phyloP scores from a whole-genome alignment of 352 stramenopile species.

The Phytophthora kernoviae region DNA sequence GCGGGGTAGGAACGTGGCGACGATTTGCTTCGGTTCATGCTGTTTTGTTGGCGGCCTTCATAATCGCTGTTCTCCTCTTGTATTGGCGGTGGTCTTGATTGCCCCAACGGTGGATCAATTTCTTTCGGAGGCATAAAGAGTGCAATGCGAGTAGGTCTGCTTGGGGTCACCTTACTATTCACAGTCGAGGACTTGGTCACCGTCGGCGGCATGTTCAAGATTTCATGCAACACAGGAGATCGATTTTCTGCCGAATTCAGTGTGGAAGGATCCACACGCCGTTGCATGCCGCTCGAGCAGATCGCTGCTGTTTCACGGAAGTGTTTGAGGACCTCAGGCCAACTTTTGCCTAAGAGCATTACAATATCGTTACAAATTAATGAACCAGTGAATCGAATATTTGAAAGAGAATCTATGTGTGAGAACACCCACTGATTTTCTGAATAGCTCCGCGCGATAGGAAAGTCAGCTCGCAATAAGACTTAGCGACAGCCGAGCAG shows the following conservation, averaged over 20 bases:
- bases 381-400: neutral
- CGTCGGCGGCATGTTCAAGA: conserved; percentile 24
- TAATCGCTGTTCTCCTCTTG: conserved; percentile 21
- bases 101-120: conserved; percentile 8
- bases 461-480: conserved; percentile 83
- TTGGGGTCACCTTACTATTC: conserved; percentile 20
- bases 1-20: neutral
- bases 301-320: conserved; percentile 55
- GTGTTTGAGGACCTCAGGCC: conserved; percentile 73
- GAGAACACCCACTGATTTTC: conserved; percentile 63
- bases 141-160: conserved; percentile 16
- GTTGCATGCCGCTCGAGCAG: conserved; percentile 51
- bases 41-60: conserved; percentile 5
- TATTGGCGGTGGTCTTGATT: conserved; percentile 18
- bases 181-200: conserved; percentile 44
- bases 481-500: conserved; percentile 76
- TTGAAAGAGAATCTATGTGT: neutral
- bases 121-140: conserved; percentile 21
- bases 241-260: conserved; percentile 8
- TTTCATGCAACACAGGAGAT: conserved; percentile 13
- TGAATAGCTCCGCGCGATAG: conserved; percentile 73
- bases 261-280: conserved; percentile 32
- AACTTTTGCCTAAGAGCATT: conserved; percentile 54
- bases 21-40: neutral
- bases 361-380: neutral